Evolutionary conservation across 441 rosid genomes (phyloP).

Genomic region (Euphorbia corollata): DNA sequence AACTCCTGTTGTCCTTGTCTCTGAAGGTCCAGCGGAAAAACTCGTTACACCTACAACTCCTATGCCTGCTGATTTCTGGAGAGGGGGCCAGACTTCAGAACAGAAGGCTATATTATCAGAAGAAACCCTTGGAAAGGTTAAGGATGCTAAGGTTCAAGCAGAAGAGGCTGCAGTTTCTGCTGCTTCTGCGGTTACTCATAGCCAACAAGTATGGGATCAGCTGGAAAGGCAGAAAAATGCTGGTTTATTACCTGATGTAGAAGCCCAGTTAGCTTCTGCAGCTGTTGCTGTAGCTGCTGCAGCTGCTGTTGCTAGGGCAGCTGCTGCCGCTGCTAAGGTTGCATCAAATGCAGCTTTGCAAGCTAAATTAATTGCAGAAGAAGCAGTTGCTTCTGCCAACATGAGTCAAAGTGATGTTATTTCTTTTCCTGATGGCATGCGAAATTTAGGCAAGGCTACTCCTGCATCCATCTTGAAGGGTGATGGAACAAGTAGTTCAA

Average conservation of each 20-base stretch:
- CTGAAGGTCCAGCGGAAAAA: conserved; percentile 39
- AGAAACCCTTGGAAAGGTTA: conserved; percentile 51
- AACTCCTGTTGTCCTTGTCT: conserved; percentile 33
- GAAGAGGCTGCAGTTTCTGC: conserved; percentile 82
- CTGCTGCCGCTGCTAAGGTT: conserved; percentile 91
- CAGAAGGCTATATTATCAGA: conserved; percentile 49
- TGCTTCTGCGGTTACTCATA: conserved; percentile 60
- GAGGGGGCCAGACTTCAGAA: conserved; percentile 31
- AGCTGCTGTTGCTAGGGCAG: conserved; percentile 94
- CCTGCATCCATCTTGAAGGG: conserved; percentile 59
- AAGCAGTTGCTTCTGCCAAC: conserved; percentile 41
- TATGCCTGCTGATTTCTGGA: conserved; percentile 31
- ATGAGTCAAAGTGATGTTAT: conserved; percentile 27
- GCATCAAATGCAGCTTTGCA: conserved; percentile 93
- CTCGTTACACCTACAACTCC: conserved; percentile 35
- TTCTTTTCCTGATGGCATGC: conserved; percentile 30
- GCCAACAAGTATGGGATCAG: conserved; percentile 69
- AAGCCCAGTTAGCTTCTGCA: conserved; percentile 68
- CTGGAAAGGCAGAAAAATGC: conserved; percentile 53
- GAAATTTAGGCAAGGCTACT: conserved; percentile 37
- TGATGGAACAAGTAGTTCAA: conserved; percentile 48
- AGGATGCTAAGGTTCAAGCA: conserved; percentile 70
- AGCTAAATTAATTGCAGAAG: conserved; percentile 92
- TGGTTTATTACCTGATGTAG: conserved; percentile 48
- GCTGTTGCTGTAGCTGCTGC: conserved; percentile 82